Percentiles rank a stretch among this genome's conserved stretches.
Evolutionary conservation across 106 monocot species (phyloP).

Genomic region (Platanthera guangdongensis): DNA sequence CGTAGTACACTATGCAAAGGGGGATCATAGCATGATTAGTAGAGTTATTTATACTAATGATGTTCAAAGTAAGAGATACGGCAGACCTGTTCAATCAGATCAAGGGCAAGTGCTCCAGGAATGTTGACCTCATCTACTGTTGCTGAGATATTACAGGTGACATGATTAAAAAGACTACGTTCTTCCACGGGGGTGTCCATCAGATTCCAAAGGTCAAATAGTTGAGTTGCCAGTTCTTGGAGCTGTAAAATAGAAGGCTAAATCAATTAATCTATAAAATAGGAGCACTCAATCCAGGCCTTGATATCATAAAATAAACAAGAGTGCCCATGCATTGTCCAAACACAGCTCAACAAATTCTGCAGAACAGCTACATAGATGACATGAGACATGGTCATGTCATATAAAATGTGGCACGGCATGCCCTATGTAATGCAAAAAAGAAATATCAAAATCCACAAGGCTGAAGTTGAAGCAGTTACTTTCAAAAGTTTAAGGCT

Average conservation of each 20-base stretch:
- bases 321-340: not conserved
- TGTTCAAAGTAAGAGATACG: not conserved
- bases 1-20: too few relatives aligned
- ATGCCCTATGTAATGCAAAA: too few relatives aligned
- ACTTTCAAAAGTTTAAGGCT: too few relatives aligned
- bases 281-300: not conserved
- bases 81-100: constrained; percentile 89
- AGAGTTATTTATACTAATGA: not conserved
- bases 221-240: constrained; percentile 77
- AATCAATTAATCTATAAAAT: not conserved
- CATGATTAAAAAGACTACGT: constrained; percentile 66
- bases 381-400: too few relatives aligned
- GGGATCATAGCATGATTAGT: too few relatives aligned
- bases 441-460: too few relatives aligned
- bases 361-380: too few relatives aligned
- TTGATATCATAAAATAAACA: not conserved
- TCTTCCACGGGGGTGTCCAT: constrained; percentile 93
- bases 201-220: constrained; percentile 87
- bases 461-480: too few relatives aligned
- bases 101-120: constrained; percentile 87
- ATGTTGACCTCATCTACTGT: constrained; percentile 70
- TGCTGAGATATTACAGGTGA: constrained; percentile 83
- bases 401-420: too few relatives aligned
- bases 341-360: too few relatives aligned
- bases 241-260: constrained; percentile 32